These are phyloP conservation scores for Pseudonitzschia delicatissima DNA, from an alignment of 108 stramenopile species.

Conservation along the genomic window DNA sequence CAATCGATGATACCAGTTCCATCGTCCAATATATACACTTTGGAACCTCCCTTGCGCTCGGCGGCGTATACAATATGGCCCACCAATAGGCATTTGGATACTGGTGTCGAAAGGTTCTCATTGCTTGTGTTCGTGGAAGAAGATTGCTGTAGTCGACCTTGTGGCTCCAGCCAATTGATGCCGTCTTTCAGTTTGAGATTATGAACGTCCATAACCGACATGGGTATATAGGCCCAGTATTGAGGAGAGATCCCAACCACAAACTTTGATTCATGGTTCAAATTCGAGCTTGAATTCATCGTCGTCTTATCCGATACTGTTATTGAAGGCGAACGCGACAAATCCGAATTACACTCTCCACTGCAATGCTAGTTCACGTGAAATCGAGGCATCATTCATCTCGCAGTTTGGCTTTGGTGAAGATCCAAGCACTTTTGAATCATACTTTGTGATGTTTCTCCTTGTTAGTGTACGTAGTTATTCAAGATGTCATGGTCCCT, in stretches of 20 bases:
- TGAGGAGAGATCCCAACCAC: conserved; percentile 74
- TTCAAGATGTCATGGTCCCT: too few species aligned
- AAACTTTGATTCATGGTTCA: too few species aligned
- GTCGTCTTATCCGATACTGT: too few species aligned
- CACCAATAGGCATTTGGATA: conserved; percentile 62
- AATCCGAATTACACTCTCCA: too few species aligned
- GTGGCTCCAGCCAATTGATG: conserved; percentile 48
- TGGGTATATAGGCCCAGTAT: conserved; percentile 78
- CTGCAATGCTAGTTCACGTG: too few species aligned
- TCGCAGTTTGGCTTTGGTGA: too few species aligned
- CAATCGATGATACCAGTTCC: conserved; percentile 85
- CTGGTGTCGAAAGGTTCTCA: conserved; percentile 27
- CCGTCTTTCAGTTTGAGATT: conserved; percentile 59
- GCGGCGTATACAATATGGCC: conserved; percentile 59
- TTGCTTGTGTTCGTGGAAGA: not conserved
- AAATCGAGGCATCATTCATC: too few species aligned
- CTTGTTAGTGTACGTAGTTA: too few species aligned
- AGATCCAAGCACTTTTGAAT: too few species aligned
- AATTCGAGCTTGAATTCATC: too few species aligned
- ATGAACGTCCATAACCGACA: conserved; percentile 51
- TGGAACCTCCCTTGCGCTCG: conserved; percentile 43
- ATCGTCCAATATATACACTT: conserved; percentile 73
- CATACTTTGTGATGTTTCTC: too few species aligned
- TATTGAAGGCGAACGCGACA: too few species aligned
- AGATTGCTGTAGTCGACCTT: not conserved